Evolutionary conservation across 164 flowering plant species (phyloP), one percentile per base, ranked within the genome.

Genomic region (Nymphaea thermarum): DNA sequence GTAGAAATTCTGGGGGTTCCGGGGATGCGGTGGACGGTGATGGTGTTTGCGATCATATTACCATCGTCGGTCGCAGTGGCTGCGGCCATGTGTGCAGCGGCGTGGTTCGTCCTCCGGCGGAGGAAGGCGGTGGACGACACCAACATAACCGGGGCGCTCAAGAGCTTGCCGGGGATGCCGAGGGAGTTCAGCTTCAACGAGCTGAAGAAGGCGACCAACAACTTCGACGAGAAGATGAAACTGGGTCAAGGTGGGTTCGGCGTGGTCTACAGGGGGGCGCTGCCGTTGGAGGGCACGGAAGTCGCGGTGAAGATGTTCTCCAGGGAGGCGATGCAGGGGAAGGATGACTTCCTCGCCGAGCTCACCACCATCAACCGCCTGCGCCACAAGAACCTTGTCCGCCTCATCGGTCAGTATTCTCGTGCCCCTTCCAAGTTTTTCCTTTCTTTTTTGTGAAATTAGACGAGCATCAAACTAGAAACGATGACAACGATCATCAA

Each of bases 171-270:
- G 0, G 89, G 88, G 18, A 81, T 66, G 70, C 87, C 96, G 2
- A 78, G 80, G 67, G 87, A 84, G 78, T 90, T 85, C 71, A 42
- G 68, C 64, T 82, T 74, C 57, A 81, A 69, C 68, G 90, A 87
- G 6, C 47, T 87, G 76, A 87, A 83, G 75, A 83, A 77, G 71
- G 91, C 89, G 1, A 87, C 96, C 0, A 70, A 78, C 25, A 82
- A 83, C n/a, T 90, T 90, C 72, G 74, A 80, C 63, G 85, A 80
- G 63, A 82, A 73, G 65, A 47, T 45, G 71, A 80, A 73, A 75
- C 77, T 90, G 16, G 96, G 96, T 6, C 80, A 83, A 71, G 96
- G 96, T 10, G 93, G 96, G 18, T 90, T 77, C 66, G 93, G 96
- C 10, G 76, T 80, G 1, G 93, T 90, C 16, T 89, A 82, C 73